Evolutionary conservation across 2,329 filamentous ascomycete species (phyloP).

Genomic region (Fonsecaea multimorphosa): DNA sequence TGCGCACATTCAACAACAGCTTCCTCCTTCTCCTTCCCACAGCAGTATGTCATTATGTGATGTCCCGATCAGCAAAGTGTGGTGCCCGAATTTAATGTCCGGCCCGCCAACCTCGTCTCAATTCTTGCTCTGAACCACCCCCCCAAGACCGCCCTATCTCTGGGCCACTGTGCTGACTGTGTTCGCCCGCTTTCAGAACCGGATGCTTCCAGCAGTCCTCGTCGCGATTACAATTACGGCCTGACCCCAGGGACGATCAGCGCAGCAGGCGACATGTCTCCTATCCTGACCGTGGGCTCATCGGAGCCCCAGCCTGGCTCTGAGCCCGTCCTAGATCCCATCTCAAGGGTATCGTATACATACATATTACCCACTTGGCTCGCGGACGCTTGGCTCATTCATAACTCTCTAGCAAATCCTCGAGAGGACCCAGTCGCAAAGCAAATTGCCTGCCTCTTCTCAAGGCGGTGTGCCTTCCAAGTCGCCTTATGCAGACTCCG

Average conservation of each 20-base stretch:
- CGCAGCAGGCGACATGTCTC: conserved; percentile 30
- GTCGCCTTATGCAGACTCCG: conserved; percentile 46
- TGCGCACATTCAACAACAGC: conserved; percentile 5
- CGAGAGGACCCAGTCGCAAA: conserved; percentile 69
- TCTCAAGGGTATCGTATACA: conserved; percentile 31
- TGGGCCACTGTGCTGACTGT: conserved; percentile 35
- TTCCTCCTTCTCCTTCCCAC: conserved; percentile 1
- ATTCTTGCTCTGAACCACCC: not conserved
- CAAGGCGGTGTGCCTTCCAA: conserved; percentile 54
- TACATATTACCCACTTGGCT: conserved; percentile 6
- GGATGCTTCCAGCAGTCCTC: conserved; percentile 19
- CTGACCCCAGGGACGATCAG: conserved; percentile 17
- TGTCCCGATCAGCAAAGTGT: conserved; percentile 11
- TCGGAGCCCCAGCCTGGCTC: conserved; percentile 26
- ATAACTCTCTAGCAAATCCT: conserved; percentile 61
- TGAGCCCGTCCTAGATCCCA: conserved; percentile 32
- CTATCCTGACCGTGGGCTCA: conserved; percentile 22
- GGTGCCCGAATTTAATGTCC: not conserved
- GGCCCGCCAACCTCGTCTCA: conserved; percentile 1
- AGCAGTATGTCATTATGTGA: conserved; percentile 23
- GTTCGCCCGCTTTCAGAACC: conserved; percentile 28
- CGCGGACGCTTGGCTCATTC: conserved; percentile 24
- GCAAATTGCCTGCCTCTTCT: conserved; percentile 47
- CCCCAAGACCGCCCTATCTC: not conserved
- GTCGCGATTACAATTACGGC: conserved; percentile 25